phyloP scores from a whole-genome alignment of 1,284 basidiomycete genomes.

The Tilletia indica region DNA sequence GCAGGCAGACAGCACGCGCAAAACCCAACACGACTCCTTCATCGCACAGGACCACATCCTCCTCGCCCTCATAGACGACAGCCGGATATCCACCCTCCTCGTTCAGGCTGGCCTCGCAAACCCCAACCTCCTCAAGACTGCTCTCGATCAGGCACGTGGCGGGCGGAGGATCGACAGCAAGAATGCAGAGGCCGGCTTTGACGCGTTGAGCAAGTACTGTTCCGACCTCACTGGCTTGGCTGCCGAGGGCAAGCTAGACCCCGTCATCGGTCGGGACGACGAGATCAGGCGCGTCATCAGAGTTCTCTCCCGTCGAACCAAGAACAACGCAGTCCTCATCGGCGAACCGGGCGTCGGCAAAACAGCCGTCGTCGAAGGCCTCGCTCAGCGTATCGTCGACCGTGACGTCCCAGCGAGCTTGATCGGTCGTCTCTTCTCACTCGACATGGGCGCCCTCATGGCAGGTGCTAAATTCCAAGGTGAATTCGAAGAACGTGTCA shows the following conservation, averaged over 20 bases:
- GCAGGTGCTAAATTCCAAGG: constrained; percentile 94
- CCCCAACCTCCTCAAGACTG: constrained; percentile 72
- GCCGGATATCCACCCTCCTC: constrained; percentile 66
- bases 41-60: constrained; percentile 85
- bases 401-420: constrained; percentile 89
- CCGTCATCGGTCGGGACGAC: constrained; percentile 61
- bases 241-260: constrained; percentile 61
- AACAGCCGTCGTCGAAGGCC: constrained; percentile 83
- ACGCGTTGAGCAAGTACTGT: constrained; percentile 57
- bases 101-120: constrained; percentile 72
- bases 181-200: constrained; percentile 62
- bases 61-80: constrained; percentile 73
- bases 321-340: constrained; percentile 88
- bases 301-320: constrained; percentile 63
- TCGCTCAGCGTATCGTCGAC: constrained; percentile 93
- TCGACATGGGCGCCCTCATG: constrained; percentile 94
- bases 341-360: constrained; percentile 63
- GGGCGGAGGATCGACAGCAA: constrained; percentile 77
- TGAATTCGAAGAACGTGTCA: constrained; percentile 96
- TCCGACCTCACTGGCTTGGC: constrained; percentile 63
- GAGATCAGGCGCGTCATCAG: constrained; percentile 55
- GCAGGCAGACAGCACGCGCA: constrained; percentile 46
- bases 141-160: constrained; percentile 75
- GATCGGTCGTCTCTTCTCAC: constrained; percentile 71
- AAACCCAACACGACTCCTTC: constrained; percentile 73